phyloP scores from a whole-genome alignment of 495 filamentous ascomycete genomes.

The Hypoxylon fragiforme region DNA sequence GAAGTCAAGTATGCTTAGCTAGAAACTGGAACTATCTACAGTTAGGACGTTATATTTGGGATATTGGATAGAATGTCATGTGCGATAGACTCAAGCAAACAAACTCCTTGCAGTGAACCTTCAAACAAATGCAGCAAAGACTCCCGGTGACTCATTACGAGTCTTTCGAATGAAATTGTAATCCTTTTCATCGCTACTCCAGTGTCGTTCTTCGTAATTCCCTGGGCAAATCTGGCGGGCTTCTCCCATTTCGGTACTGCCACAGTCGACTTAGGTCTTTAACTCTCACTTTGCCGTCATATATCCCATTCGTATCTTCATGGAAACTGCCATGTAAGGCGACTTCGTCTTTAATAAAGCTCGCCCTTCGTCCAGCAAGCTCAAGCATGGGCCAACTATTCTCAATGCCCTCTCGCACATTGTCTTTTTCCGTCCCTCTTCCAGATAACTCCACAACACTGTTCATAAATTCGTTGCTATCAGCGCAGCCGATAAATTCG shows the following conservation, averaged over 20 bases:
- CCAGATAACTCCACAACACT: constrained; percentile 49
- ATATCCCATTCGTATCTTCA: constrained; percentile 18
- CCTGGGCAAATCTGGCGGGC: constrained; percentile 48
- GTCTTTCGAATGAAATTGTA: no score
- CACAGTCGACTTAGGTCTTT: constrained; percentile 74
- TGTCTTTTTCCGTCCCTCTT: constrained; percentile 42
- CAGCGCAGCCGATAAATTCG: constrained; percentile 39
- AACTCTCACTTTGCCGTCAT: constrained; percentile 50
- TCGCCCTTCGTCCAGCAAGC: constrained; percentile 21
- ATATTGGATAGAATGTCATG: constrained; percentile 2
- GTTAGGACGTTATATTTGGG: neutral
- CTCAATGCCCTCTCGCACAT: constrained; percentile 45
- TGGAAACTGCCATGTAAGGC: constrained; percentile 39
- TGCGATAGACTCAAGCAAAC: constrained; percentile 5
- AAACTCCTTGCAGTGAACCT: neutral
- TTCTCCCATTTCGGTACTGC: constrained; percentile 70
- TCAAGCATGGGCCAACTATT: constrained; percentile 37
- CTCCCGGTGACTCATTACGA: no score
- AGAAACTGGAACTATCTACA: neutral
- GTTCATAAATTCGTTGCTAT: constrained; percentile 61
- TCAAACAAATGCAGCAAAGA: neutral
- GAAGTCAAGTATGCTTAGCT: constrained; percentile 47
- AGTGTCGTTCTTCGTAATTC: constrained; percentile 22
- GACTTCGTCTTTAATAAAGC: constrained; percentile 34
- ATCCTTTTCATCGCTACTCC: no score